phyloP scores from a whole-genome alignment of 257 asterid species.

The Coffea canephora region DNA sequence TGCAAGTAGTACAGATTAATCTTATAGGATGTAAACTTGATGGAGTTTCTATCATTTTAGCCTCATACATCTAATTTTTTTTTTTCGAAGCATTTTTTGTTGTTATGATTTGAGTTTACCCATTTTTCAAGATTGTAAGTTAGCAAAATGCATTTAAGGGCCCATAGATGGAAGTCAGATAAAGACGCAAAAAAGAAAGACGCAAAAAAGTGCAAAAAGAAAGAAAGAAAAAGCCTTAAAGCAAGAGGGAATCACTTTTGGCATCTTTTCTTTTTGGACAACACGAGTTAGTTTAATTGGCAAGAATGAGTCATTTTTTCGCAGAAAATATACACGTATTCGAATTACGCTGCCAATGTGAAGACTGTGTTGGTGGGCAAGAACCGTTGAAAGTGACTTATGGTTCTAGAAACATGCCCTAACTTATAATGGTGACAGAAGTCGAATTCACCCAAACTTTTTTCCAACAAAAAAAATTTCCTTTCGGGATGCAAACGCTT shows the following conservation, averaged over 20 bases:
- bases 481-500: background rate
- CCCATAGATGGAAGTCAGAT: background rate
- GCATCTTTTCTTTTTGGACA: background rate
- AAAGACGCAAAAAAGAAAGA: slow-evolving; percentile 6
- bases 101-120: background rate
- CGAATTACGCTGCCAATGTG: too few species aligned
- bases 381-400: too few species aligned
- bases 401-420: too few species aligned
- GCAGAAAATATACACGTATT: too few species aligned
- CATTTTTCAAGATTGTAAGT: too few species aligned
- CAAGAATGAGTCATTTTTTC: too few species aligned
- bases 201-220: background rate
- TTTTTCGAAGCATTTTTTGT: too few species aligned
- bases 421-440: too few species aligned
- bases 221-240: background rate
- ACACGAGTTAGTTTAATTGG: too few species aligned
- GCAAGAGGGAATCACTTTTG: slow-evolving; percentile 1
- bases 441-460: too few species aligned
- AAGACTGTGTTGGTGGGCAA: too few species aligned
- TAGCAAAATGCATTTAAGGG: background rate
- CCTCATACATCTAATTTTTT: background rate
- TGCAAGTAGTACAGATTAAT: background rate
- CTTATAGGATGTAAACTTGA: background rate
- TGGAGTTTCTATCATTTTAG: background rate
- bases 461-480: too few species aligned